phyloP scores from a whole-genome alignment of 225 moss, liverwort and hornwort species.

The Physcomitrium patens region DNA sequence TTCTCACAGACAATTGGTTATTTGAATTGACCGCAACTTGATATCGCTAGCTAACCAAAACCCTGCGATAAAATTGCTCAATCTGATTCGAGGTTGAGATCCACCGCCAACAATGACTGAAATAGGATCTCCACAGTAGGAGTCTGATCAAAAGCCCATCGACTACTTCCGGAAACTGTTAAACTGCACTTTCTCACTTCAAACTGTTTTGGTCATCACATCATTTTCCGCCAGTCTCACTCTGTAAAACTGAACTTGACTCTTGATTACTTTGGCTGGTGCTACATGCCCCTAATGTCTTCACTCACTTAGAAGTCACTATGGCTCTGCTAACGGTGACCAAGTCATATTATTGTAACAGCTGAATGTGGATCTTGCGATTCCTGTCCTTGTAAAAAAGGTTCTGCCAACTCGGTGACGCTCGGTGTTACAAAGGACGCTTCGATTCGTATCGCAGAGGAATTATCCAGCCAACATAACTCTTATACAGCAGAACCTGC shows the following conservation, averaged over 20 bases:
- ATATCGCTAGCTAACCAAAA: background rate
- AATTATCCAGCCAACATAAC: background rate
- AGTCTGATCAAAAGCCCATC: constrained; percentile 45
- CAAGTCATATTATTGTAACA: background rate
- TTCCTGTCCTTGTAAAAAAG: constrained; percentile 35
- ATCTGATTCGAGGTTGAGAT: constrained; percentile 52
- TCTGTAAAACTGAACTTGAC: background rate
- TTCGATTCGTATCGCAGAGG: constrained; percentile 23
- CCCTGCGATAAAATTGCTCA: background rate
- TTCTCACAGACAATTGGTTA: too few relatives aligned
- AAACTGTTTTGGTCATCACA: background rate
- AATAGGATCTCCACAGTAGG: constrained; percentile 57
- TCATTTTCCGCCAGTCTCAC: background rate
- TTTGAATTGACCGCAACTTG: background rate
- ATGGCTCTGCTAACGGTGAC: background rate
- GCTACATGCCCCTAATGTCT: background rate
- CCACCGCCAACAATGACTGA: constrained; percentile 55
- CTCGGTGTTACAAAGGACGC: background rate
- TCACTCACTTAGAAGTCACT: background rate
- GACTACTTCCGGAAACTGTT: constrained; percentile 13
- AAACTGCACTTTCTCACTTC: constrained; percentile 10
- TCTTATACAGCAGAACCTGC: constrained; percentile 22
- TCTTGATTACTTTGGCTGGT: background rate
- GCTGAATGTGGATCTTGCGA: constrained; percentile 32
- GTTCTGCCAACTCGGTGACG: constrained; percentile 3